phyloP scores from a whole-genome alignment of 2,329 filamentous ascomycete genomes.

The Aspergillus caelatus region DNA sequence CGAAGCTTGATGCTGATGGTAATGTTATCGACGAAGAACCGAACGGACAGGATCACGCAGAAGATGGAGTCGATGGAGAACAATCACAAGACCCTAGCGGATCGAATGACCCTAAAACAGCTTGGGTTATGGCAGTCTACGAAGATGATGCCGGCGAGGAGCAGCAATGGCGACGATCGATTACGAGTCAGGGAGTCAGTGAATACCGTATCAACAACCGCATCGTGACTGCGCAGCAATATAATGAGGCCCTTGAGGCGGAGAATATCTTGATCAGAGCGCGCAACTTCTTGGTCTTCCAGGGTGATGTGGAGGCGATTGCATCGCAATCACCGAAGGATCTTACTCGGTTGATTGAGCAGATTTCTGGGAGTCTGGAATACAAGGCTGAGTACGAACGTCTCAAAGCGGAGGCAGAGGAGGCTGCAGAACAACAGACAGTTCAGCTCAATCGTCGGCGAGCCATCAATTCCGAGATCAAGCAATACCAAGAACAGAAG shows the following conservation, averaged over 20 bases:
- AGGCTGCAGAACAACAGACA: conserved; percentile 83
- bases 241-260: conserved; percentile 87
- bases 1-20: conserved; percentile 87
- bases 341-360: conserved; percentile 89
- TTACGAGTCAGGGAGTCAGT: conserved; percentile 83
- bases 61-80: conserved; percentile 58
- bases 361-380: conserved; percentile 94
- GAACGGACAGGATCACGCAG: conserved; percentile 63
- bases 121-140: conserved; percentile 99
- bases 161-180: conserved; percentile 93
- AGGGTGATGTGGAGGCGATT: conserved; percentile 96
- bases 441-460: conserved; percentile 86
- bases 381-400: conserved; percentile 92
- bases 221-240: conserved; percentile 83
- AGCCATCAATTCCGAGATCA: conserved; percentile 96
- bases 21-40: conserved; percentile 67
- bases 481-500: conserved; percentile 96
- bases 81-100: conserved; percentile 61
- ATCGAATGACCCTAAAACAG: conserved; percentile 80
- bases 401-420: conserved; percentile 82
- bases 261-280: conserved; percentile 99
- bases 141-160: conserved; percentile 95
- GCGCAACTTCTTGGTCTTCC: conserved; percentile 96
- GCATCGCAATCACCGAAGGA: conserved; percentile 94
- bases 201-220: conserved; percentile 97